Conservation (phyloP, 1,139 yeast genomes). For the Suzukiozyma palmioleophila region DNA sequence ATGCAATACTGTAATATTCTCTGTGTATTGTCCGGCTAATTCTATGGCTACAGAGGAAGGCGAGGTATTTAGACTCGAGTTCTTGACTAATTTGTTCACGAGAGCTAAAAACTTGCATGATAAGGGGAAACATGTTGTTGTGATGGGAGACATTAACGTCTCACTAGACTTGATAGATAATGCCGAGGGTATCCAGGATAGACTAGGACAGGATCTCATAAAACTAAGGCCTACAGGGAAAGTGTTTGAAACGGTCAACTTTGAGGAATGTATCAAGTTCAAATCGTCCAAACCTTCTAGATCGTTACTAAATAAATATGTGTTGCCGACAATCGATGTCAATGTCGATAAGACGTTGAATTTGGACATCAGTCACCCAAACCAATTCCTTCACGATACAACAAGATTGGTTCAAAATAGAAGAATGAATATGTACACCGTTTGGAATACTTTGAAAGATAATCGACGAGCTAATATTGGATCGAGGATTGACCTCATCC, state of each 20-base stretch:
- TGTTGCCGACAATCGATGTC: slow-evolving; percentile 14
- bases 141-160: slow-evolving; percentile 88
- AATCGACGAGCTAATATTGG: slow-evolving; percentile 85
- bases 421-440: slow-evolving; percentile 70
- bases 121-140: slow-evolving; percentile 60
- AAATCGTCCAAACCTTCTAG: slow-evolving; percentile 41
- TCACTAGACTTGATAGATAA: slow-evolving; percentile 76
- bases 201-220: slow-evolving; percentile 22
- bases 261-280: slow-evolving; percentile 35
- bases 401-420: slow-evolving; percentile 57
- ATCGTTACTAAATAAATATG: slow-evolving; percentile 37
- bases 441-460: slow-evolving; percentile 82
- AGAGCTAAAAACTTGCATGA: slow-evolving; percentile 53
- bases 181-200: slow-evolving; percentile 61
- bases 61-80: slow-evolving; percentile 54
- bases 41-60: slow-evolving; percentile 71
- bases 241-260: slow-evolving; percentile 40
- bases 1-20: slow-evolving; percentile 57
- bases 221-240: slow-evolving; percentile 19
- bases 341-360: slow-evolving; percentile 3
- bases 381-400: slow-evolving; percentile 54
- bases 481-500: slow-evolving; percentile 80
- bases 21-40: slow-evolving; percentile 91
- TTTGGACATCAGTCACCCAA: neutral
- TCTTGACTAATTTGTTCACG: slow-evolving; percentile 52